Base-by-base conservation (phyloP, 2,329 filamentous ascomycete genomes). In the Alternaria viburni region DNA sequence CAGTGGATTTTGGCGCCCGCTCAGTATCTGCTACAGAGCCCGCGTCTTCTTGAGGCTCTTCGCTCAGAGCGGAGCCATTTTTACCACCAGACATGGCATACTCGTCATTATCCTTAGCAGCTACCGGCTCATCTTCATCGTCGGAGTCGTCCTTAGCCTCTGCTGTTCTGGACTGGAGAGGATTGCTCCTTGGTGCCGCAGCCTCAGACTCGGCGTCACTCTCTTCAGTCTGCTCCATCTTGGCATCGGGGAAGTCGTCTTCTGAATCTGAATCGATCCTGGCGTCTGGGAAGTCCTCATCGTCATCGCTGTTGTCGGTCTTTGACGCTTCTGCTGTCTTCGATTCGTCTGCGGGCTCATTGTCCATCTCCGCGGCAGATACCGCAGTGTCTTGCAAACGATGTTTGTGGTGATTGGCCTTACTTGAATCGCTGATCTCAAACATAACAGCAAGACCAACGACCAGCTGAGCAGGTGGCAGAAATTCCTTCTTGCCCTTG, bases 381-480 rank as follows among this genome's bases (percentile, higher is more conserved):
- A 65, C 62, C 28, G 65, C 65, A n/a, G 69, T 69, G 56, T 84
- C 81, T n/a, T 85, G 81, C 32, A 90, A 68, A 58, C 90, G 86
- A 77, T 96, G 91, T 77, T 92, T 95, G 45, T 89, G 85, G 78
- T 97, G 94, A 61, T 89, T 91, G 5, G 85, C 86, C 77, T 93
- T 92, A 80, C 93, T 97, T 73, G 94, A 91, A 59, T 96, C 92
- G 72, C 93, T 97, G 56, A 98, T 90, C 72, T 89, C 90, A 80
- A 97, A 99, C 80, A 97, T 86, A 47, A 97, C 86, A 2, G 90
- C 94, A 75, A 98, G 92, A 0, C 96, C 96, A 30, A 99, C 87
- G 2, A 97, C 83, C 26, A 98, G 84, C 73, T 95, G 93, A 7
- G 93, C 91, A 1, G 96, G 95, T 0, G 95, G 92, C 36, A 99